A percentile compares a stretch with the other conserved stretches of the same genome.
Conservation (phyloP, 2,329 filamentous ascomycete species). For the Pseudonectria buxi region DNA sequence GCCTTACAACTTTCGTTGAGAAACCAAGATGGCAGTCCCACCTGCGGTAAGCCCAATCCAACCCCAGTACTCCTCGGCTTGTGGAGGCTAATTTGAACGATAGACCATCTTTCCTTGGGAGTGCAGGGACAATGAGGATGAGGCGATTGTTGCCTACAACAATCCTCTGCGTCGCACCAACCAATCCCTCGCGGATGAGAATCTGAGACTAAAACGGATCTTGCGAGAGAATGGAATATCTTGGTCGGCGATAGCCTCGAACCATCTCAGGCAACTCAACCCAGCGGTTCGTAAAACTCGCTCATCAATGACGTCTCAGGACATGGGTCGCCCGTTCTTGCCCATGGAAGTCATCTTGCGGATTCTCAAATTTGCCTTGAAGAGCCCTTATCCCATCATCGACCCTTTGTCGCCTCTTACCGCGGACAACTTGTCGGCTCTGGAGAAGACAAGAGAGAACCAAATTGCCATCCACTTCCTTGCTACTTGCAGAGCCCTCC, state of each 20-base stretch:
- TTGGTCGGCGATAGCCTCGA: slow-evolving; percentile 37
- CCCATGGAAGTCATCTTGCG: slow-evolving; percentile 47
- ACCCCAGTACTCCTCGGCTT: background rate
- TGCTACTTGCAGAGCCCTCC: slow-evolving; percentile 43
- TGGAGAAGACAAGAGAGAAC: slow-evolving; percentile 37
- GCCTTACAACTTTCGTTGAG: too few relatives aligned
- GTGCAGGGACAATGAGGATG: slow-evolving; percentile 45
- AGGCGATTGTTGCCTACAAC: slow-evolving; percentile 42
- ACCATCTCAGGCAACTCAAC: slow-evolving; percentile 25
- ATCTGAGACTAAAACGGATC: slow-evolving; percentile 42
- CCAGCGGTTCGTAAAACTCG: slow-evolving; percentile 28
- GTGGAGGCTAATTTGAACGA: slow-evolving; percentile 6
- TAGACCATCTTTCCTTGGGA: slow-evolving; percentile 39
- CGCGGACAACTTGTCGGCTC: slow-evolving; percentile 35
- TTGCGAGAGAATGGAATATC: slow-evolving; percentile 46
- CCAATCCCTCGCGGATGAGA: slow-evolving; percentile 41
- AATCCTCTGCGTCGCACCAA: slow-evolving; percentile 42
- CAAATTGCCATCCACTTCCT: slow-evolving; percentile 49
- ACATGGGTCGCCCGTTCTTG: slow-evolving; percentile 34
- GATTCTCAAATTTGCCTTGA: slow-evolving; percentile 46
- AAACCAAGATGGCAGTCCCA: too few relatives aligned
- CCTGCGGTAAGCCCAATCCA: too few relatives aligned
- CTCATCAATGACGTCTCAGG: slow-evolving; percentile 22
- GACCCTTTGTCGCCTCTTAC: slow-evolving; percentile 44
- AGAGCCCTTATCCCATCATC: slow-evolving; percentile 42